Base-by-base conservation (phyloP, 768 basidiomycete species). In the Boletus speciosus region DNA sequence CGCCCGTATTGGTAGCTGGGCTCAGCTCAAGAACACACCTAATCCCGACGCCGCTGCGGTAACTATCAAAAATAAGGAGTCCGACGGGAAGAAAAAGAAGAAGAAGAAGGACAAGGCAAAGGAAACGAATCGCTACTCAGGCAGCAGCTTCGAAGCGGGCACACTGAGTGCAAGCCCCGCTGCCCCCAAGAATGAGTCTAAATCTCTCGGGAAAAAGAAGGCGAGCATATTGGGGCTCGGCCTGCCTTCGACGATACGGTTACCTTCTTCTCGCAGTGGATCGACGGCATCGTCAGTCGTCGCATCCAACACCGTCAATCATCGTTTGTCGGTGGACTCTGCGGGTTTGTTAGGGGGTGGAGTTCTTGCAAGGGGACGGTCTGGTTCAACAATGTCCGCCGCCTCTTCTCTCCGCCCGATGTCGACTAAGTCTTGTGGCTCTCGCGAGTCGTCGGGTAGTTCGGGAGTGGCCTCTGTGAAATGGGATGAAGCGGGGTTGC, bases 1-100 rank as follows among this genome's bases (percentile, higher is more conserved):
- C 39, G 89, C 90, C 4, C 74, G 83, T 34, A 83, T 91, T 43
- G 80, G 83, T 2, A 85, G 84, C 62, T 88, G 88, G 86, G 81
- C 83, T 23, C 84, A 84, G 61, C 69, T 83, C 51, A 78, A 72
- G 65, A 72, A 70, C 15, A 72, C 54, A 2, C 71, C 76, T 5
- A 74, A 68, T 49, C 63, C 64, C 11, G 65, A 68, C 32, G 50
- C 61, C 41, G 36, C 62, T 7, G 69, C 63, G 45, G 64, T 56
- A 31, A 61, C 63, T 35, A 53, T 61, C 46, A 67, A 73, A 52
- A 66, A 58, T 4, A 70, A 71, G 43, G 66, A 67, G 16, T 39
- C 61, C 23, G 66, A 68, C 6, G 66, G 56, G 31, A 74, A 74
- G 66, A 68, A 70, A 49, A 72, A 67, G 61, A 71, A 67, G 64